Evolutionary conservation across 2,329 filamentous ascomycete genomes (phyloP).

Genomic region (Pseudomassariella vexata): DNA sequence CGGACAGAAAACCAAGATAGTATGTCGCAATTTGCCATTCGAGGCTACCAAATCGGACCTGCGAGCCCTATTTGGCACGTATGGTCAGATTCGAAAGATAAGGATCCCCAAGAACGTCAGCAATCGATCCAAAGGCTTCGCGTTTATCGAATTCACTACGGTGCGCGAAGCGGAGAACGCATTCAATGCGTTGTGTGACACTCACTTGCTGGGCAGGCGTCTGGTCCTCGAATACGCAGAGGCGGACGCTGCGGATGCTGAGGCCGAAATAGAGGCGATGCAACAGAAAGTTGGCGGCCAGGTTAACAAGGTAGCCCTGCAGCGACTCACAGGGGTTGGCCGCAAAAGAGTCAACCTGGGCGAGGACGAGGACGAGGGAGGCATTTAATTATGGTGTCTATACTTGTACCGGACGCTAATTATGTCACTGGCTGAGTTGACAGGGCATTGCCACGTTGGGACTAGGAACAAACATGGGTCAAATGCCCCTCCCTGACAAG

Average conservation of each 20-base stretch:
- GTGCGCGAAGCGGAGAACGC: slow-evolving; percentile 85
- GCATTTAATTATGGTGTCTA: slow-evolving; percentile 24
- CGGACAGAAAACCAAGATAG: slow-evolving; percentile 78
- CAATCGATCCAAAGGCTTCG: slow-evolving; percentile 82
- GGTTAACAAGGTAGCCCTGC: slow-evolving; percentile 82
- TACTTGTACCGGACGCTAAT: slow-evolving; percentile 18
- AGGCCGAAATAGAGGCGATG: slow-evolving; percentile 96
- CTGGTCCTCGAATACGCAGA: slow-evolving; percentile 89
- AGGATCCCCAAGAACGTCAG: slow-evolving; percentile 95
- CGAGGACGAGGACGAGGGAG: slow-evolving; percentile 53
- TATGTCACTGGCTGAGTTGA: slow-evolving; percentile 17
- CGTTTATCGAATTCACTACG: slow-evolving; percentile 93
- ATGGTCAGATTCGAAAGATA: slow-evolving; percentile 87
- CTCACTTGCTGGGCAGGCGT: slow-evolving; percentile 84
- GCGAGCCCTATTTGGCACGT: slow-evolving; percentile 75
- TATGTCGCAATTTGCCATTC: slow-evolving; percentile 98
- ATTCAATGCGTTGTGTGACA: slow-evolving; percentile 84
- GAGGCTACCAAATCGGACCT: slow-evolving; percentile 92
- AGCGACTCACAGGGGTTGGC: slow-evolving; percentile 77
- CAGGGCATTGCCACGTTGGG: slow-evolving; percentile 20
- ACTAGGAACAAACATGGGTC: slow-evolving; percentile 17
- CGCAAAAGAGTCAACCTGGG: slow-evolving; percentile 86
- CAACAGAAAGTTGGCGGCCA: slow-evolving; percentile 91
- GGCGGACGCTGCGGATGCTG: slow-evolving; percentile 81
- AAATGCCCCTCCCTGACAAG: slow-evolving; percentile 13